A percentile compares a stretch with the other conserved stretches of the same genome.
Evolutionary conservation across 495 filamentous ascomycete species (phyloP).

Genomic region (Chaetomium fimeti): DNA sequence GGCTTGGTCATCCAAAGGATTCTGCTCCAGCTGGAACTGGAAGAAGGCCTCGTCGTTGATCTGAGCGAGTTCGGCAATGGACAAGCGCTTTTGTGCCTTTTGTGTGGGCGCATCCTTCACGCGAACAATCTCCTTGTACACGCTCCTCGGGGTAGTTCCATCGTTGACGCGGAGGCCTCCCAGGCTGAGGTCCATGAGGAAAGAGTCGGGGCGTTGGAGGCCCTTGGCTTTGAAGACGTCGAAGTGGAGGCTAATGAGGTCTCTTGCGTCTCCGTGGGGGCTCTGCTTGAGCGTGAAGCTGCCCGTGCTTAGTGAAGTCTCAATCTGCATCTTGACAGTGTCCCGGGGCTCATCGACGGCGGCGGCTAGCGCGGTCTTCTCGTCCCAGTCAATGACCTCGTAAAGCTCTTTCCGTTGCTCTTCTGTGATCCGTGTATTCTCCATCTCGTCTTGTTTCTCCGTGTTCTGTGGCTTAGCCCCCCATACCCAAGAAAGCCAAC

Average conservation of each 20-base stretch:
- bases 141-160: conserved; percentile 83
- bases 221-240: conserved; percentile 89
- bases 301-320: conserved; percentile 83
- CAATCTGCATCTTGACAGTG: conserved; percentile 85
- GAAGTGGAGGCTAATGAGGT: conserved; percentile 86
- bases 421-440: conserved; percentile 82
- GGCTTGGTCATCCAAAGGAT: conserved; percentile 86
- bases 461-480: conserved; percentile 64
- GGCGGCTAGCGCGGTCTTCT: conserved; percentile 85
- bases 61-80: conserved; percentile 63
- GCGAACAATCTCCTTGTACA: conserved; percentile 89
- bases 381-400: conserved; percentile 95
- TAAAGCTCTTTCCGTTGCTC: conserved; percentile 96
- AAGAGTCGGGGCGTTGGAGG: conserved; percentile 83
- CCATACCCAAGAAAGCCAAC: conserved; percentile 89
- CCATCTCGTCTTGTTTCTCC: conserved; percentile 56
- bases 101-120: conserved; percentile 79
- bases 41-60: conserved; percentile 75
- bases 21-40: conserved; percentile 86
- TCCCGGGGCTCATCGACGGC: conserved; percentile 86
- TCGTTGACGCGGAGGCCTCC: conserved; percentile 93
- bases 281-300: conserved; percentile 90
- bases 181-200: conserved; percentile 81
- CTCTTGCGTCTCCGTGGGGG: conserved; percentile 73
- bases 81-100: conserved; percentile 47